Evolutionary conservation across 2,329 filamentous ascomycete genomes (phyloP), one percentile per base, ranked within the genome.

Genomic region (Penicillium frequentans): DNA sequence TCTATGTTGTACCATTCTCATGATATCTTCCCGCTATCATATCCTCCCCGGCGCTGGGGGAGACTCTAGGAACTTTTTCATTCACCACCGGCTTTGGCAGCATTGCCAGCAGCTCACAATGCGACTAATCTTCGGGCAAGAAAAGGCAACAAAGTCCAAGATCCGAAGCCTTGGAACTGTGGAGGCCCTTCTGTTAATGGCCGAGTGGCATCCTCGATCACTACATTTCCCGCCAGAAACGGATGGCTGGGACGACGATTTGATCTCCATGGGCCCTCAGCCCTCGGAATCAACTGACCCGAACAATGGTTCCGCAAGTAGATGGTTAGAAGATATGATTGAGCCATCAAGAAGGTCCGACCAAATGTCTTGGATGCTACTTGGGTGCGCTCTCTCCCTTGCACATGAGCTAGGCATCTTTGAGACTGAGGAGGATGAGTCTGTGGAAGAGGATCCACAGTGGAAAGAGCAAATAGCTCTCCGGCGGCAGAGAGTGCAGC

Each of bases 321-420:
- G 77, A 49, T 83, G 81, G 79, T 70, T 81, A 1, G 77, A 82
- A 47, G 82, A 83, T 60, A 82, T 84, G 35, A 79, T 84, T 42
- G 77, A 82, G 42, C 81, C 82, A 2, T 80, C 82, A 2, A 79
- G 79, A 57, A 73, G 80, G 54, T 84, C 81, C 0, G 82, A 84
- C 62, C 78, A 82, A 3, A 85, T 85, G 82, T 84, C 82, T 1
- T 85, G 83, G 83, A 85, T 84, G 79, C 64, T 84, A 21, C 76
- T 85, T 42, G 83, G 83, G 2, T 81, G 79, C 61, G 82, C 80
- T 0, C 64, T 82, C 24, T 81, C 81, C 3, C 71, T 85, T 13
- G 78, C 81, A 1, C 81, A 83, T 52, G 81, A 84, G 59, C 69
- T 83, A 24, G 77, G 81, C 2, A 71, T 84, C n/a, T 79, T 82